A percentile compares a stretch with the other conserved stretches of the same genome.
Conservation (phyloP, 2,329 filamentous ascomycete species). For the Neocatenulostroma microsporum region DNA sequence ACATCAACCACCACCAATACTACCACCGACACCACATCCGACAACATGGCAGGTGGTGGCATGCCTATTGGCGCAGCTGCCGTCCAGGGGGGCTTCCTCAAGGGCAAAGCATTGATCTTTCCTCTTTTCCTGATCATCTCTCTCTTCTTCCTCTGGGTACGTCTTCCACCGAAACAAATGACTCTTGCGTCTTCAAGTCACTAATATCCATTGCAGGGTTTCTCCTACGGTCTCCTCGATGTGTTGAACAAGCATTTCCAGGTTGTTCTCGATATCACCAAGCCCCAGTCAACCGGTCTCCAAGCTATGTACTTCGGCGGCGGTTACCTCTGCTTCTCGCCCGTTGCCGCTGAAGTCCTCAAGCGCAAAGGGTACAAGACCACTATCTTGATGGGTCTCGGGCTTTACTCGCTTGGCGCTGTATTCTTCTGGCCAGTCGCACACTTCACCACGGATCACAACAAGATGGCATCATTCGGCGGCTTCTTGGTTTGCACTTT, state of each 20-base stretch:
- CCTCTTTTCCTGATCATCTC: conserved; percentile 60
- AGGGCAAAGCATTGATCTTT: conserved; percentile 52
- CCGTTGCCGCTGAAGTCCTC: conserved; percentile 36
- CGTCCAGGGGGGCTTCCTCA: conserved; percentile 36
- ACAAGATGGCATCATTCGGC: conserved; percentile 44
- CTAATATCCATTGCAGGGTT: conserved; percentile 32
- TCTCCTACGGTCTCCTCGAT: conserved; percentile 51
- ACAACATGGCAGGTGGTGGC: conserved; percentile 36
- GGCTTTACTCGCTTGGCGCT: conserved; percentile 53
- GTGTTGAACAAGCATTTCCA: conserved; percentile 47
- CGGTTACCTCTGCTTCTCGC: conserved; percentile 43
- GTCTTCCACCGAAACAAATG: conserved; percentile 3
- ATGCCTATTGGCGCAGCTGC: conserved; percentile 31
- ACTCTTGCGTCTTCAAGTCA: not conserved
- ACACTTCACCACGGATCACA: conserved; percentile 25
- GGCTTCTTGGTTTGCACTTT: conserved; percentile 55
- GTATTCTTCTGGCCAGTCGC: conserved; percentile 40
- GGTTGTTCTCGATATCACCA: conserved; percentile 36
- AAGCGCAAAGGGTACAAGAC: conserved; percentile 39
- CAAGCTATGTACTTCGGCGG: conserved; percentile 46
- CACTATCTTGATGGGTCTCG: conserved; percentile 47
- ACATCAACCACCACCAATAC: conserved; percentile 4
- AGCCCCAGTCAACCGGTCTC: conserved; percentile 38
- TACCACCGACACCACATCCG: not conserved
- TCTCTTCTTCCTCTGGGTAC: conserved; percentile 57